Conservation (phyloP, 345 rosid genomes). For the Citrus sinensis region DNA sequence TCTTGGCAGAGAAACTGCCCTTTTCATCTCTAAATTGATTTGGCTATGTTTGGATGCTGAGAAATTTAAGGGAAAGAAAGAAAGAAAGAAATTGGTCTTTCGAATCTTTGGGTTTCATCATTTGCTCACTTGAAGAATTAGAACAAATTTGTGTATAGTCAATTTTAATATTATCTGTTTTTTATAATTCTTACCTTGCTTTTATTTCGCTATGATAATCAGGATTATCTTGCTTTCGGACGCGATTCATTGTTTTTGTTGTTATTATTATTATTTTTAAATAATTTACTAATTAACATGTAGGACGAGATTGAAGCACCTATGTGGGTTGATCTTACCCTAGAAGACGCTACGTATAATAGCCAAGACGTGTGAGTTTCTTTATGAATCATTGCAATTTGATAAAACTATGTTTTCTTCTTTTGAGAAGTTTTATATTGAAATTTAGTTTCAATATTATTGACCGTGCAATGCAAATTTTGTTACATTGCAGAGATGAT, state of each 20-base stretch:
- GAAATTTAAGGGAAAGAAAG: slow-evolving; percentile 6
- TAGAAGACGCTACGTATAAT: slow-evolving; percentile 22
- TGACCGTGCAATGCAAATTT: background rate
- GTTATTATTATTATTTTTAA: background rate
- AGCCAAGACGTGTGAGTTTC: slow-evolving; percentile 30
- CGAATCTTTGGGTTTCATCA: background rate
- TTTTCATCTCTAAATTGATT: background rate
- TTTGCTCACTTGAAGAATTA: background rate
- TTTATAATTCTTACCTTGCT: background rate
- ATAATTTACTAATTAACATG: background rate
- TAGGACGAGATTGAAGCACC: slow-evolving; percentile 49
- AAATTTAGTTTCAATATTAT: background rate
- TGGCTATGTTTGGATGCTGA: slow-evolving; percentile 6
- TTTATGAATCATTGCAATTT: background rate
- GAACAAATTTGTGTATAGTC: background rate
- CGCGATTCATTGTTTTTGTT: background rate
- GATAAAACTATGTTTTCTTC: background rate
- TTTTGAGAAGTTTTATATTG: background rate
- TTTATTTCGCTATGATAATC: background rate
- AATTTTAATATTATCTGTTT: background rate
- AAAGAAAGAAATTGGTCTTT: background rate
- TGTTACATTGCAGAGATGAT: slow-evolving; percentile 41
- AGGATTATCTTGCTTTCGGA: background rate
- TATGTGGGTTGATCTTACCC: slow-evolving; percentile 40
- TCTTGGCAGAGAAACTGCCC: background rate